Evolutionary conservation across 305 asterid genomes (phyloP).

Genomic region (Petunia hybrid): DNA sequence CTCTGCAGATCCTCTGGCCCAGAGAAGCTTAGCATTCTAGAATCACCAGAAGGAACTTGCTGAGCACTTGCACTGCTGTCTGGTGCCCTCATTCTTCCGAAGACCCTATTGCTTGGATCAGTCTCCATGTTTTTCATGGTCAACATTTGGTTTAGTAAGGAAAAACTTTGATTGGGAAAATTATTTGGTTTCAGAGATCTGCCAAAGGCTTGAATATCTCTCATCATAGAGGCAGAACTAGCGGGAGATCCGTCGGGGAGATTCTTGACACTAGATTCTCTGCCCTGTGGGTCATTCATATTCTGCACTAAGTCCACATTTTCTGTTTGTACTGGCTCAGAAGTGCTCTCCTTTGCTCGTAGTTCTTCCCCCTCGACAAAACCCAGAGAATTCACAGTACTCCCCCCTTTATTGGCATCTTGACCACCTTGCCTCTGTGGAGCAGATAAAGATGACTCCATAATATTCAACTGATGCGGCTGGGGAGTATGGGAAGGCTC

Average conservation of each 20-base stretch:
- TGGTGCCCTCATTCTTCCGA: slow-evolving; percentile 62
- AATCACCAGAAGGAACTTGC: slow-evolving; percentile 56
- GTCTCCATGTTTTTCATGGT: slow-evolving; percentile 49
- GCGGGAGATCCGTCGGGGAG: slow-evolving; percentile 54
- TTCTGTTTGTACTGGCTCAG: slow-evolving; percentile 45
- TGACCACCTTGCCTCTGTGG: slow-evolving; percentile 46
- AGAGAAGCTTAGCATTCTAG: slow-evolving; percentile 48
- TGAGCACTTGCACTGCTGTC: slow-evolving; percentile 49
- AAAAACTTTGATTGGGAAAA: slow-evolving; percentile 50
- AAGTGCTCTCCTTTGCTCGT: slow-evolving; percentile 49
- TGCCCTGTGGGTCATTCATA: slow-evolving; percentile 49
- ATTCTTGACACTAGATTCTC: slow-evolving; percentile 44
- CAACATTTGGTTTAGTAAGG: slow-evolving; percentile 54
- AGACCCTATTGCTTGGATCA: slow-evolving; percentile 62
- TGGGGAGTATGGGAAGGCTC: slow-evolving; percentile 49
- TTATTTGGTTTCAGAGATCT: slow-evolving; percentile 68
- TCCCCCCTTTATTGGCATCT: slow-evolving; percentile 43
- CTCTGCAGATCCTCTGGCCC: slow-evolving; percentile 49
- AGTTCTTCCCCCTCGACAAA: slow-evolving; percentile 49
- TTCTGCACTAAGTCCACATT: slow-evolving; percentile 44
- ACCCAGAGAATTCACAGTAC: slow-evolving; percentile 47
- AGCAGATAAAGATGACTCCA: slow-evolving; percentile 63
- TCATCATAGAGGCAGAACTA: slow-evolving; percentile 59
- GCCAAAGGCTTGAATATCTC: slow-evolving; percentile 77
- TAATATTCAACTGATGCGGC: slow-evolving; percentile 53